These are phyloP conservation scores for Strobilomyces confusus DNA, from an alignment of 768 basidiomycete species.

Conservation along the genomic window DNA sequence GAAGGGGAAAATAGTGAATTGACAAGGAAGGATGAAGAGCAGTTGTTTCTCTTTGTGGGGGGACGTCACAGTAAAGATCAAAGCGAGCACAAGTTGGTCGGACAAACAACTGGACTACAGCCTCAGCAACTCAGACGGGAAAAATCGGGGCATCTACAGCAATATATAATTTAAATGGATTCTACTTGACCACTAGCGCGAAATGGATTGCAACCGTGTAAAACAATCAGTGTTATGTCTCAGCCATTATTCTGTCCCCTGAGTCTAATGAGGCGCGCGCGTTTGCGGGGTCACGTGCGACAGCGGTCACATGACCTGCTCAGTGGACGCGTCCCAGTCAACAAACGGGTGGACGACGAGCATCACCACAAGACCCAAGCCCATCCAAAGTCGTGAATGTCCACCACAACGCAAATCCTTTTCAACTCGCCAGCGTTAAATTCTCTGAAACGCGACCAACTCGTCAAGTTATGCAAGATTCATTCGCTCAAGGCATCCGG, in stretches of 20 bases:
- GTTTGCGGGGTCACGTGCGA: constrained; percentile 17
- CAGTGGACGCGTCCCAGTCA: constrained; percentile 8
- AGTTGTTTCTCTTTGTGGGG: constrained; percentile 14
- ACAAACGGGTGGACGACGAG: constrained; percentile 12
- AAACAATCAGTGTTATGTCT: constrained; percentile 10
- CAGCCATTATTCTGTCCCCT: constrained; percentile 10
- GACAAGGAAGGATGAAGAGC: neutral
- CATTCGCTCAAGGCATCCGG: constrained; percentile 77
- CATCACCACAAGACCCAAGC: neutral
- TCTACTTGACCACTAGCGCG: neutral
- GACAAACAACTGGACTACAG: constrained; percentile 6
- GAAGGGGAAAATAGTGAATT: neutral
- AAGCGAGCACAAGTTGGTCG: constrained; percentile 8
- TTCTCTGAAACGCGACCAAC: constrained; percentile 80
- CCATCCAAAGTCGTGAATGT: constrained; percentile 38
- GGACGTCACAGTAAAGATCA: constrained; percentile 7
- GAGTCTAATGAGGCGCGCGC: neutral
- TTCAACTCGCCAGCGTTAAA: constrained; percentile 83
- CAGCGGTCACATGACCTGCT: constrained; percentile 17
- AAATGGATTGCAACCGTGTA: neutral
- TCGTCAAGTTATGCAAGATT: constrained; percentile 80
- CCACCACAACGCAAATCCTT: constrained; percentile 72
- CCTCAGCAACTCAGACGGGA: neutral
- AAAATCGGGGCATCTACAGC: neutral
- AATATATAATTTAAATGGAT: neutral